These are phyloP conservation scores for Hypoxylon sp. DNA, from an alignment of 2,329 filamentous ascomycete species.

Conservation along the genomic window DNA sequence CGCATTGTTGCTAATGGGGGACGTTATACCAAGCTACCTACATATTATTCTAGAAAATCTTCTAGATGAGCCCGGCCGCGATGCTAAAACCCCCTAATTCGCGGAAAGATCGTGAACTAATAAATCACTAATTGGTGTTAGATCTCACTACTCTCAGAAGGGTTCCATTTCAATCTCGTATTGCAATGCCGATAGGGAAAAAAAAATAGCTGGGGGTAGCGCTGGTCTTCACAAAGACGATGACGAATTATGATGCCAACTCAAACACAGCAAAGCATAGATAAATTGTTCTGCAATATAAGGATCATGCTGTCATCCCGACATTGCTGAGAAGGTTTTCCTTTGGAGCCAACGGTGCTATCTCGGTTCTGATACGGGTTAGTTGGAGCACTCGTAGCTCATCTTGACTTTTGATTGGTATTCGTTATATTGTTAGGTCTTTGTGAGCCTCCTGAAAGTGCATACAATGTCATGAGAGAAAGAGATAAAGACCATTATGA, in stretches of 20 bases:
- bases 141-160: not conserved
- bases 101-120: not conserved
- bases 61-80: not conserved
- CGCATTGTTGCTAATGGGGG: not conserved
- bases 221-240: not conserved
- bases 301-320: not conserved
- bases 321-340: not conserved
- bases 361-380: not conserved
- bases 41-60: not conserved
- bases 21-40: not conserved
- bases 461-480: not conserved
- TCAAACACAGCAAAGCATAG: not conserved
- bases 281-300: conserved; percentile 36
- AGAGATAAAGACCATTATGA: not conserved
- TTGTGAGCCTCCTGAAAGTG: not conserved
- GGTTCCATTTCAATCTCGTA: not conserved
- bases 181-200: not conserved
- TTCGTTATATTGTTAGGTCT: not conserved
- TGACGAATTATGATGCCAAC: conserved; percentile 34
- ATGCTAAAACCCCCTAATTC: not conserved
- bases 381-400: not conserved
- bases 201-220: not conserved
- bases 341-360: not conserved
- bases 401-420: not conserved
- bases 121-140: not conserved